These are phyloP conservation scores for Uronychia binucleata DNA, from an alignment of 73 alveolate genomes.

Conservation along the genomic window DNA sequence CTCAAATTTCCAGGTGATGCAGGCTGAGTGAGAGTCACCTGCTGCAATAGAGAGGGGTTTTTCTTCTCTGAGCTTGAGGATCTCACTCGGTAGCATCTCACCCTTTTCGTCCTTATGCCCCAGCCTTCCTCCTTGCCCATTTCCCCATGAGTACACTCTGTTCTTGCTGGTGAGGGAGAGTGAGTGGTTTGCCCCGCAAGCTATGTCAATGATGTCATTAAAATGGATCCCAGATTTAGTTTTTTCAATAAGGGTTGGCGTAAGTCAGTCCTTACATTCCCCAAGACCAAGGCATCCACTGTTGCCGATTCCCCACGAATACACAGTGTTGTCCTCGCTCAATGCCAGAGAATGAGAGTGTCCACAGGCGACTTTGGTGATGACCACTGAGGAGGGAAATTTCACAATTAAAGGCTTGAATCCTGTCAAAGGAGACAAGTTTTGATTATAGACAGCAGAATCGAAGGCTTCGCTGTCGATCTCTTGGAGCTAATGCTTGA, in stretches of 20 bases:
- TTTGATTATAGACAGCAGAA: neutral
- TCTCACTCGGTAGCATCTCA: slow-evolving; percentile 61
- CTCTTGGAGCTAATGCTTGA: neutral
- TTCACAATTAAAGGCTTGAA: slow-evolving; percentile 25
- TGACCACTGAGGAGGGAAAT: slow-evolving; percentile 24
- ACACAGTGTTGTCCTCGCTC: slow-evolving; percentile 67
- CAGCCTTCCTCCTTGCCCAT: slow-evolving; percentile 87
- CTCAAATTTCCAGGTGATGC: slow-evolving; percentile 39
- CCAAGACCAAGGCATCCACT: slow-evolving; percentile 86
- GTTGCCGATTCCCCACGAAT: slow-evolving; percentile 90
- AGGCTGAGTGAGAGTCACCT: slow-evolving; percentile 64
- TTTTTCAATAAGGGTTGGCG: slow-evolving; percentile 35
- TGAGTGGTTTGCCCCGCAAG: slow-evolving; percentile 91
- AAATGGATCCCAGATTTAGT: slow-evolving; percentile 33
- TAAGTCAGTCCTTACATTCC: slow-evolving; percentile 9
- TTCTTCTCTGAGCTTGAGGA: slow-evolving; percentile 12
- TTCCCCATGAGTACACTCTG: slow-evolving; percentile 88
- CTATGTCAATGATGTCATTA: slow-evolving; percentile 70
- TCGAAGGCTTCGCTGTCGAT: neutral
- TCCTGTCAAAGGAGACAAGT: neutral
- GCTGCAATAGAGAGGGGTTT: slow-evolving; percentile 33
- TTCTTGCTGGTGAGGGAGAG: slow-evolving; percentile 75
- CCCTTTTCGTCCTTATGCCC: slow-evolving; percentile 80
- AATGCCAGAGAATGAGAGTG: slow-evolving; percentile 85
- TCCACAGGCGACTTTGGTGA: slow-evolving; percentile 75